Base-by-base conservation (phyloP, 176 grass and related monocot species). In the Carex littledalei region DNA sequence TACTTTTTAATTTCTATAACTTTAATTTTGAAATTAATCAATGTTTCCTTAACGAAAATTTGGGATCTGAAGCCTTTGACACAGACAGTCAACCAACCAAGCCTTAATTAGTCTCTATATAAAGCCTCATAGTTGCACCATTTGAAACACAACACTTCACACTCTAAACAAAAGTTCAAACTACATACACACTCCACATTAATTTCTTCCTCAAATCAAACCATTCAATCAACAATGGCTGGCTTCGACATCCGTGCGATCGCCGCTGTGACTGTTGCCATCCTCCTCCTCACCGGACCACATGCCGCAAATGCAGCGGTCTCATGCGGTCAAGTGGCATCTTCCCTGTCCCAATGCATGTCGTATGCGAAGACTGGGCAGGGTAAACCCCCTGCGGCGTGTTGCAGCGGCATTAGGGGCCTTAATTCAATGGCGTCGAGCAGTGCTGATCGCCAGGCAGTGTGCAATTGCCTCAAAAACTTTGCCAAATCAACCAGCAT, bases 401-500 rank as follows among this genome's bases (percentile, higher is more conserved):
- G 77, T 52, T 87, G 85, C 85, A 81, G 76, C 4, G 85, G 76
- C 2, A 29, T 87, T 14, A 55, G 2, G 18, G 55, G 22, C 22
- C 61, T 86, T 13, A 86, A 68, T 55, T 56, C 41, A 1, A 26
- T 67, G 58, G 77, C 85, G 6, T 18, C 13, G 1, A 71, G 20
- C 47, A 37, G 68, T 34, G 18, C 79, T 14, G 92, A 94, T 68
- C 24, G 64, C 1, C 89, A 64, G 52, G 0, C 83, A 8, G 85
- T 87, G 16, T 89, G 92, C 85, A 68, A 17, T 55, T 94, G 92
- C 85, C 82, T 94, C 56, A 94, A 93, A 59, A 4, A 0, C 22
- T n/a, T 55, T 24, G 92, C 89, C 11, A 0, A 0, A 0, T 0
- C 60, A 2, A 34, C 82, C 22, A 49, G 39, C 16, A 21, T 94